phyloP scores from a whole-genome alignment of 495 filamentous ascomycete species.

The Xanthoparmelia taractica region DNA sequence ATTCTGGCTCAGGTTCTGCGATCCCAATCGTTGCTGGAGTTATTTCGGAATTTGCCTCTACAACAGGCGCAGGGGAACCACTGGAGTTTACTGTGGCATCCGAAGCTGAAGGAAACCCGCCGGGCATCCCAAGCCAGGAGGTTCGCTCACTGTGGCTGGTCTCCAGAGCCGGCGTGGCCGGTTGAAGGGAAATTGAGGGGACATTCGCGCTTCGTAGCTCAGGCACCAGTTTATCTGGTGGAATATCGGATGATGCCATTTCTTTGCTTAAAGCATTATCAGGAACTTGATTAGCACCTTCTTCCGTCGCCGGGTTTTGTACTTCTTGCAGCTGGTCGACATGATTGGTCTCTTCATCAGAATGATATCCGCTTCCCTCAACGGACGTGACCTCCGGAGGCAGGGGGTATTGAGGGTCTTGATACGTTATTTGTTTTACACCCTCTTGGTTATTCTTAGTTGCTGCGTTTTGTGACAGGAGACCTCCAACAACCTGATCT shows the following conservation, averaged over 20 bases:
- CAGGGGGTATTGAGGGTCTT: conserved; percentile 46
- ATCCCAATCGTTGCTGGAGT: conserved; percentile 36
- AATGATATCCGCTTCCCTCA: conserved; percentile 49
- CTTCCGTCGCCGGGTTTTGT: neutral
- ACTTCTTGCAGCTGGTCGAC: conserved; percentile 12
- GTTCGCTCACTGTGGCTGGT: conserved; percentile 22
- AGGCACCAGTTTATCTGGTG: neutral
- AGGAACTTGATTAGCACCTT: neutral
- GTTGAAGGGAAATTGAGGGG: conserved; percentile 43
- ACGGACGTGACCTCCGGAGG: conserved; percentile 60
- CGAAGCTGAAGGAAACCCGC: conserved; percentile 25
- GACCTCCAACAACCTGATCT: conserved; percentile 55
- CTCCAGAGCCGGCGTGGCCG: conserved; percentile 41
- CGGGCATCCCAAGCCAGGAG: conserved; percentile 36
- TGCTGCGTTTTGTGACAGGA: conserved; percentile 48
- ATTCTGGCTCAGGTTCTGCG: conserved; percentile 32
- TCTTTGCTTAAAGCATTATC: neutral
- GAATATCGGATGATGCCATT: neutral
- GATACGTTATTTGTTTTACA: conserved; percentile 26
- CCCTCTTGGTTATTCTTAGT: conserved; percentile 34
- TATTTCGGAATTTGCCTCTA: conserved; percentile 21
- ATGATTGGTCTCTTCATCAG: conserved; percentile 31
- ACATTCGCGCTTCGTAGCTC: conserved; percentile 18
- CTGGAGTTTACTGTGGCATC: conserved; percentile 9
- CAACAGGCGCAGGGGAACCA: neutral